These are phyloP conservation scores for Hypoxylon sp. DNA, from an alignment of 2,329 filamentous ascomycete species.

Conservation along the genomic window DNA sequence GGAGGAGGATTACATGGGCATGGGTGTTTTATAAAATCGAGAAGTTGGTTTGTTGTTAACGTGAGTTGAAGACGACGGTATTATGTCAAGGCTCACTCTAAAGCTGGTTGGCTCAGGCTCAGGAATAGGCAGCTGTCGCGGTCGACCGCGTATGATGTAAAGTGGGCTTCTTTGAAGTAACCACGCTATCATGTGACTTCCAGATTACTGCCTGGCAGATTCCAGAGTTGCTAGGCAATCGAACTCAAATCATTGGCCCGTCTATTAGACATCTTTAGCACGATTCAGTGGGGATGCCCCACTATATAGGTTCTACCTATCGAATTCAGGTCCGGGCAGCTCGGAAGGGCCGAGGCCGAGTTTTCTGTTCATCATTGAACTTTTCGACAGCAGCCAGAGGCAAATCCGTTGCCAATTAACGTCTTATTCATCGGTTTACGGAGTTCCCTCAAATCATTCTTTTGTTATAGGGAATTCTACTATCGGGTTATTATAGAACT, in stretches of 20 bases:
- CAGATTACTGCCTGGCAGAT: background rate
- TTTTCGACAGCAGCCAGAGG: constrained; percentile 19
- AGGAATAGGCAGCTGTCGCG: constrained; percentile 50
- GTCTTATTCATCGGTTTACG: background rate
- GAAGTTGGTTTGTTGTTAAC: background rate
- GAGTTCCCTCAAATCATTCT: background rate
- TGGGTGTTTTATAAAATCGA: background rate
- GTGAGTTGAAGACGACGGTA: background rate
- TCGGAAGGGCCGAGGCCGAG: constrained; percentile 35
- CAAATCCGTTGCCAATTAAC: constrained; percentile 15
- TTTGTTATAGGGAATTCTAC: background rate
- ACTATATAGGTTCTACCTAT: background rate
- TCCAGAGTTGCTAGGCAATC: constrained; percentile 42
- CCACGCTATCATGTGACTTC: constrained; percentile 52
- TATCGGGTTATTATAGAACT: background rate
- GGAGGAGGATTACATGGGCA: background rate
- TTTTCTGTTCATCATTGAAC: constrained; percentile 28
- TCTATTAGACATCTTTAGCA: constrained; percentile 3
- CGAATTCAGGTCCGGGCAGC: constrained; percentile 19
- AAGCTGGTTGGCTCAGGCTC: constrained; percentile 40
- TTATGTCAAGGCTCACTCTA: background rate
- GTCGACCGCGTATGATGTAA: constrained; percentile 41
- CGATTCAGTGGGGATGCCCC: background rate
- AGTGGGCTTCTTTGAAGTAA: constrained; percentile 27
- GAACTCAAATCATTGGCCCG: constrained; percentile 38